Percentiles rank a stretch among this genome's conserved stretches.
Evolutionary conservation across 805 yeast genomes (phyloP).

Genomic region (Lipomyces spencermartinsiae): DNA sequence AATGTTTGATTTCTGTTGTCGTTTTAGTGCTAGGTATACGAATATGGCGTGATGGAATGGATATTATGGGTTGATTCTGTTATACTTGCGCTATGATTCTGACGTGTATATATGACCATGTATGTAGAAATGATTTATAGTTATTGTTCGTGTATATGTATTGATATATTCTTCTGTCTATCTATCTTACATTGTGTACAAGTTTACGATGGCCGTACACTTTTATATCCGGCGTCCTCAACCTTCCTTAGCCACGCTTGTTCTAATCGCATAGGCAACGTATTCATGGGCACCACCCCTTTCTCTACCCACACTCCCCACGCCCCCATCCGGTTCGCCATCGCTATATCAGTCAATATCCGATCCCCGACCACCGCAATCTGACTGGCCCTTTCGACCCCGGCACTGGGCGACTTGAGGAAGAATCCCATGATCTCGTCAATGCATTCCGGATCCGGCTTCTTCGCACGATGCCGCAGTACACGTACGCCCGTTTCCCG

Average conservation of each 20-base stretch:
- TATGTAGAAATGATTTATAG: background rate
- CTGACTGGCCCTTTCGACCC: constrained; percentile 59
- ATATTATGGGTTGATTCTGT: background rate
- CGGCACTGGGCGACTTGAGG: constrained; percentile 48
- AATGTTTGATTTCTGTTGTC: background rate
- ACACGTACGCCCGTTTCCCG: constrained; percentile 44
- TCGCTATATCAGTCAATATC: constrained; percentile 84
- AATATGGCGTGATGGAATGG: constrained; percentile 1
- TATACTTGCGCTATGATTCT: background rate
- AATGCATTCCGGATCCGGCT: constrained; percentile 50
- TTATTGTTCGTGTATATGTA: background rate
- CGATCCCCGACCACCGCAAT: constrained; percentile 91
- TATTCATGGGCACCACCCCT: constrained; percentile 69
- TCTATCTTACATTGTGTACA: background rate
- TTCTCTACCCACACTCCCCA: constrained; percentile 81
- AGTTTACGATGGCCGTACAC: background rate
- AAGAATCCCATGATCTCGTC: constrained; percentile 70
- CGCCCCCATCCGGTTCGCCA: constrained; percentile 94
- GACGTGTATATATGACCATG: constrained; percentile 1
- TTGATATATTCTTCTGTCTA: background rate
- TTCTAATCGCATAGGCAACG: constrained; percentile 61
- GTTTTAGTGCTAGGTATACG: background rate
- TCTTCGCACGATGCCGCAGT: constrained; percentile 45
- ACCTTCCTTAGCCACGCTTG: constrained; percentile 44
- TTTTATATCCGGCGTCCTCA: background rate